phyloP scores from a whole-genome alignment of 2,329 filamentous ascomycete genomes.

The Annulohypoxylon truncatum region DNA sequence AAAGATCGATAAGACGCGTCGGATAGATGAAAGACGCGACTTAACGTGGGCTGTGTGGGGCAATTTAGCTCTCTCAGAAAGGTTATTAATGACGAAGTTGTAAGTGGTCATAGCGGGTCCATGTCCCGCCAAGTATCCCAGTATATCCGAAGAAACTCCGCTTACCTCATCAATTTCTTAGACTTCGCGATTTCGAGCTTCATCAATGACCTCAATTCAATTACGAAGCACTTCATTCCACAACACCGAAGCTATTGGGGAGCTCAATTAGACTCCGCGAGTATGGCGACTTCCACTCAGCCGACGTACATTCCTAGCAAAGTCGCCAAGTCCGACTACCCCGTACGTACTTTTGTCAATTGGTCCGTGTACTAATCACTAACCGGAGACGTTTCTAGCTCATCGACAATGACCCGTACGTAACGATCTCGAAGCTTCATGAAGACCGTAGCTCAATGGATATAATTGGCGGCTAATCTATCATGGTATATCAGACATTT shows the following conservation, averaged over 20 bases:
- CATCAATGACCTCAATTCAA: conserved; percentile 38
- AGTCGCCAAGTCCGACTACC: conserved; percentile 83
- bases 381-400: conserved; percentile 69
- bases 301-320: conserved; percentile 77
- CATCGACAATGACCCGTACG: conserved; percentile 99
- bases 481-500: conserved; percentile 73
- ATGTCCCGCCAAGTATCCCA: neutral
- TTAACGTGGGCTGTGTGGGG: conserved; percentile 37
- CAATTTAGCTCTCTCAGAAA: conserved; percentile 10
- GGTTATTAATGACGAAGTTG: conserved; percentile 20
- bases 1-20: conserved; percentile 29
- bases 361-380: conserved; percentile 45
- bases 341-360: conserved; percentile 69
- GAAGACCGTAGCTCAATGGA: neutral
- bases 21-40: conserved; percentile 29
- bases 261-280: conserved; percentile 48
- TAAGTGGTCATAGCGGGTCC: conserved; percentile 29
- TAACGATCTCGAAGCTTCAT: conserved; percentile 31
- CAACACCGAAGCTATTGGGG: conserved; percentile 41
- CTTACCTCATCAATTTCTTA: conserved; percentile 47
- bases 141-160: conserved; percentile 43
- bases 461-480: conserved; percentile 5
- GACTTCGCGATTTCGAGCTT: conserved; percentile 46
- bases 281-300: conserved; percentile 55
- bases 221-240: conserved; percentile 15